Evolutionary conservation across 306 rosid species (phyloP).

Genomic region (Fagus crenata): DNA sequence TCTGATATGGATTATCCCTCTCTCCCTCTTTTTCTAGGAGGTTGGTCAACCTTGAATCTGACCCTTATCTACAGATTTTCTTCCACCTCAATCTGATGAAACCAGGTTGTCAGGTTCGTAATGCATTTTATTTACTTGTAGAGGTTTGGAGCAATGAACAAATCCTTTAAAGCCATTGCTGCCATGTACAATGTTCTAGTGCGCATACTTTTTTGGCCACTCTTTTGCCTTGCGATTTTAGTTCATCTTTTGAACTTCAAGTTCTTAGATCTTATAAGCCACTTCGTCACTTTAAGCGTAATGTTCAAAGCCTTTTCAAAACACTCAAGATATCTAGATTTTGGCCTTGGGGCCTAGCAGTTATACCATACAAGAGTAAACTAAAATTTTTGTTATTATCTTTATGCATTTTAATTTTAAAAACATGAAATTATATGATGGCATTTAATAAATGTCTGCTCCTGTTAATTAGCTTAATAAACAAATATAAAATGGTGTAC

Average conservation of each 20-base stretch:
- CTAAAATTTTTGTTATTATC: background rate
- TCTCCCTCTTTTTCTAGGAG: no score
- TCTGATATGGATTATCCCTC: no score
- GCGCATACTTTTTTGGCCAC: background rate
- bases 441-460: constrained; percentile 3
- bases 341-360: background rate
- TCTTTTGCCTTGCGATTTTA: background rate
- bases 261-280: background rate
- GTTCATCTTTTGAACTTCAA: background rate
- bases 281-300: background rate
- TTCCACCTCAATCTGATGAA: no score
- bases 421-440: background rate
- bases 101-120: background rate
- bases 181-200: background rate
- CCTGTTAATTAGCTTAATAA: background rate
- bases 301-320: background rate
- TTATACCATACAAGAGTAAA: background rate
- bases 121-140: background rate
- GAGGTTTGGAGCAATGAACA: background rate
- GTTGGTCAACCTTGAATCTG: no score
- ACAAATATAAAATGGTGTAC: background rate
- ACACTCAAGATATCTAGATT: background rate
- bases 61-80: no score
- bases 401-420: background rate
- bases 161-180: background rate